phyloP scores from a whole-genome alignment of 164 flowering plant genomes.

The Tetrastigma voinierianum region DNA sequence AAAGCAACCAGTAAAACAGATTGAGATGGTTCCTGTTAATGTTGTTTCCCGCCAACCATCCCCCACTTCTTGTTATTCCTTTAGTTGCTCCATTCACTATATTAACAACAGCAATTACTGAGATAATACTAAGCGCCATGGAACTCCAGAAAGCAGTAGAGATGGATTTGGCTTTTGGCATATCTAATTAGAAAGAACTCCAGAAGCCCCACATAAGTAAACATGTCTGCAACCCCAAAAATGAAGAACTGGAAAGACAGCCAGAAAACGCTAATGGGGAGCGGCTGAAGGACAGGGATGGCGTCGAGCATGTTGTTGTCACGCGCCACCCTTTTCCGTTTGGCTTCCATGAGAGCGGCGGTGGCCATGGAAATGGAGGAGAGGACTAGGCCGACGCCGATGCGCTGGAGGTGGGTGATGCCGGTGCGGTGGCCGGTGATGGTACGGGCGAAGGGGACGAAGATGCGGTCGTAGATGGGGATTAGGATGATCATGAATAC shows the following conservation, averaged over 20 bases:
- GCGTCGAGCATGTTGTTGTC: conserved; percentile 42
- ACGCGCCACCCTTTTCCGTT: conserved; percentile 36
- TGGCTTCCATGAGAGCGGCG: conserved; percentile 46
- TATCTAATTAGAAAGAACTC: conserved; percentile 57
- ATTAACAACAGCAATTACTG: conserved; percentile 45
- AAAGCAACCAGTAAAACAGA: conserved; percentile 54
- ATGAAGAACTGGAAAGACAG: conserved; percentile 53
- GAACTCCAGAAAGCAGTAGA: conserved; percentile 56
- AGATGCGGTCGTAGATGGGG: conserved; percentile 44
- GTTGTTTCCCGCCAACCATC: conserved; percentile 58
- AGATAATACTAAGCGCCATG: conserved; percentile 46
- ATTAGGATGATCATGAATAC: conserved; percentile 38
- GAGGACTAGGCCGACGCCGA: conserved; percentile 50
- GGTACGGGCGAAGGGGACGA: conserved; percentile 33
- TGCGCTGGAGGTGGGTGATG: conserved; percentile 53
- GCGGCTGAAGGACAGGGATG: conserved; percentile 35
- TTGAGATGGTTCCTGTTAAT: conserved; percentile 50
- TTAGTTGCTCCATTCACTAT: conserved; percentile 41
- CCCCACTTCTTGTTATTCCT: conserved; percentile 24
- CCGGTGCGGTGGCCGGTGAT: conserved; percentile 46
- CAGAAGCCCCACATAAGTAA: conserved; percentile 50
- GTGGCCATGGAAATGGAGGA: conserved; percentile 52
- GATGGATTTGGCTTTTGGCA: conserved; percentile 42
- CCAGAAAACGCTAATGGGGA: conserved; percentile 49
- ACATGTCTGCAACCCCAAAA: conserved; percentile 59